phyloP scores from a whole-genome alignment of 1,284 basidiomycete genomes.

The Pseudozyma sp. region DNA sequence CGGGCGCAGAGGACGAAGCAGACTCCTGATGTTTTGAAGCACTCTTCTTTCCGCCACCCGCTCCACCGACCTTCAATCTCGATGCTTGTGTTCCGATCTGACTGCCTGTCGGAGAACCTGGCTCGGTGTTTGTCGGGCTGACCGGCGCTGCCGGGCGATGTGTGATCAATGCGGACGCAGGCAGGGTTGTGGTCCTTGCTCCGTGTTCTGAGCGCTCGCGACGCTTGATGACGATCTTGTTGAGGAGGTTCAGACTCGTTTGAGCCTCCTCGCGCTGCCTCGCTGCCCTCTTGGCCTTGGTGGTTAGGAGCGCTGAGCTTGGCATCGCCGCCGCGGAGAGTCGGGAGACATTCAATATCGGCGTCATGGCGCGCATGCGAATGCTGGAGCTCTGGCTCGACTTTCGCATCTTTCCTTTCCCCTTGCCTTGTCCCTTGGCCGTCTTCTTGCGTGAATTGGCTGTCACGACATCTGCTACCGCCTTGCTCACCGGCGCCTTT shows the following conservation, averaged over 20 bases:
- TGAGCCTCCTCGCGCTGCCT: slow-evolving; percentile 22
- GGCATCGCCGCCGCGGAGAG: slow-evolving; percentile 32
- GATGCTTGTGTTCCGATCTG: background rate
- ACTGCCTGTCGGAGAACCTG: background rate
- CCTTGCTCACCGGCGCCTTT: slow-evolving; percentile 31
- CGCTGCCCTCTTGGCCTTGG: slow-evolving; percentile 1
- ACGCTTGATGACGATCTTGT: slow-evolving; percentile 26
- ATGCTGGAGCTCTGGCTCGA: slow-evolving; percentile 8
- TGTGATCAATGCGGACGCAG: background rate
- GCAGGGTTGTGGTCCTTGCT: slow-evolving; percentile 1
- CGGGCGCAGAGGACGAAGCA: background rate
- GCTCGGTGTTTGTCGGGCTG: background rate
- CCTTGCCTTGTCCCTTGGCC: slow-evolving; percentile 28
- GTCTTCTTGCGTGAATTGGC: slow-evolving; percentile 38
- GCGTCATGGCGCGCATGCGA: slow-evolving; percentile 29
- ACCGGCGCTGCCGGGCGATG: background rate
- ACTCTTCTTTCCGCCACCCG: background rate
- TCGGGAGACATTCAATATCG: slow-evolving; percentile 21
- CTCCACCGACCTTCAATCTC: background rate
- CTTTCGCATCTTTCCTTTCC: slow-evolving; percentile 21
- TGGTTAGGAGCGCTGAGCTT: slow-evolving; percentile 5
- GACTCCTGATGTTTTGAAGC: background rate
- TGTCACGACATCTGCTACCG: background rate
- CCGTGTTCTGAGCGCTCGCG: slow-evolving; percentile 15
- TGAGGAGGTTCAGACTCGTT: slow-evolving; percentile 7